phyloP scores from a whole-genome alignment of 139 green algal genomes.

The Picochlorum costavermella region DNA sequence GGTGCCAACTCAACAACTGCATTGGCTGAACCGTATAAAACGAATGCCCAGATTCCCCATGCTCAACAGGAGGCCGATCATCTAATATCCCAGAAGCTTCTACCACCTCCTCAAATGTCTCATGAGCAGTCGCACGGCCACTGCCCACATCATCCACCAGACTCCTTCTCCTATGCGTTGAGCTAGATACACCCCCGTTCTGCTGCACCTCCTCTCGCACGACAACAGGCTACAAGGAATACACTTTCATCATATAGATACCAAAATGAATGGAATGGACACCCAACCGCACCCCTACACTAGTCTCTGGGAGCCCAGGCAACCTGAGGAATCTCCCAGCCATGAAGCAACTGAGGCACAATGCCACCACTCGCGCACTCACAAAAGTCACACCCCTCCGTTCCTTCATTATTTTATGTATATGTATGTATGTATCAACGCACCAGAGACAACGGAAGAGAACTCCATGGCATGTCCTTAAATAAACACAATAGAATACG shows the following conservation, averaged over 20 bases:
- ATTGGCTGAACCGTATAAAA: conserved; percentile 35
- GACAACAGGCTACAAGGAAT: too few species aligned
- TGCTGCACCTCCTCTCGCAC: too few species aligned
- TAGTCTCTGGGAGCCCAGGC: not conserved
- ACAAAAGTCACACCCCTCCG: not conserved
- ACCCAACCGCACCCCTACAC: not conserved
- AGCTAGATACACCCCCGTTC: too few species aligned
- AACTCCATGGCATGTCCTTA: too few species aligned
- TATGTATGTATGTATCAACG: too few species aligned
- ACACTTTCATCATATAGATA: too few species aligned
- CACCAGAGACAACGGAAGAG: too few species aligned
- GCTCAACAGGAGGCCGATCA: conserved; percentile 6
- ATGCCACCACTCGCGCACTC: not conserved
- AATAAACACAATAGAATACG: too few species aligned
- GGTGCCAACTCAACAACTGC: conserved; percentile 37
- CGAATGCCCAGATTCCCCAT: conserved; percentile 15
- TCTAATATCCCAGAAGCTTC: conserved; percentile 21
- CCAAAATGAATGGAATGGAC: too few species aligned
- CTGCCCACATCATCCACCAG: not conserved
- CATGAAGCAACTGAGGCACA: not conserved
- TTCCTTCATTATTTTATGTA: too few species aligned
- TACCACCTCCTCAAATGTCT: conserved; percentile 18
- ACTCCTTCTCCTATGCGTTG: too few species aligned
- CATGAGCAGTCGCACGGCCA: not conserved
- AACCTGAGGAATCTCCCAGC: not conserved